Base-by-base conservation (phyloP, 1,139 yeast genomes). In the Debaryomyces nepalensis region DNA sequence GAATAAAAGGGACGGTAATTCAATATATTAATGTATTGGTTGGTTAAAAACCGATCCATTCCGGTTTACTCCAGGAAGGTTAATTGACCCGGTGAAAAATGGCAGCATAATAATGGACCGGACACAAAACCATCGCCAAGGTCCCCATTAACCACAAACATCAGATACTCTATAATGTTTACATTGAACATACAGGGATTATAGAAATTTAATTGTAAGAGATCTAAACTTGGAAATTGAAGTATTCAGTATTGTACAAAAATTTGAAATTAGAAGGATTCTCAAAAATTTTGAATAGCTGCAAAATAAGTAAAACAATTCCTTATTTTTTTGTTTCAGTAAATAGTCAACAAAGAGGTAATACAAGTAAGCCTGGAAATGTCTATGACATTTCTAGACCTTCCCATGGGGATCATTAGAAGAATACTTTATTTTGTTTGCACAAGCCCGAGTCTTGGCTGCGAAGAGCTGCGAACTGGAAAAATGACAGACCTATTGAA, bases 361-460 rank as follows among this genome's bases (percentile, higher is more conserved):
- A 34, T 16, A 3, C 14, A 24, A 16, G 22, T n/a, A n/a, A n/a
- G n/a, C n/a, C n/a, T n/a, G 5, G 22, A 11, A 10, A 19, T 10
- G 15, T 16, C 4, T 6, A 16, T 29, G 21, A 9, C 26, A 11
- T 12, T 53, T 3, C 39, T 49, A 8, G 37, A 44, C 4, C 44
- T 59, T 10, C 60, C 62, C 2, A 30, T 39, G 15, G 53, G 49
- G 18, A 36, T 58, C 2, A 45, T 54, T 19, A 43, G 46, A 9
- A 40, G 55, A 35, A 48, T 57, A 3, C 30, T 58, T 4, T 57
- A 41, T 32, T 46, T 40, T 33, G 42, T 42, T 11, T 34, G 37
- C n/a, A 23, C 27, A 10, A 14, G 29, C 8, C 15, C 32, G n/a
- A 15, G 26, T 16, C 16, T 12, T 9, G 37, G 11, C 19, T 24